Percentiles rank a stretch among this genome's conserved stretches.
Conservation (phyloP, 2,329 filamentous ascomycete genomes). For the Dothidotthia symphoricarpi region DNA sequence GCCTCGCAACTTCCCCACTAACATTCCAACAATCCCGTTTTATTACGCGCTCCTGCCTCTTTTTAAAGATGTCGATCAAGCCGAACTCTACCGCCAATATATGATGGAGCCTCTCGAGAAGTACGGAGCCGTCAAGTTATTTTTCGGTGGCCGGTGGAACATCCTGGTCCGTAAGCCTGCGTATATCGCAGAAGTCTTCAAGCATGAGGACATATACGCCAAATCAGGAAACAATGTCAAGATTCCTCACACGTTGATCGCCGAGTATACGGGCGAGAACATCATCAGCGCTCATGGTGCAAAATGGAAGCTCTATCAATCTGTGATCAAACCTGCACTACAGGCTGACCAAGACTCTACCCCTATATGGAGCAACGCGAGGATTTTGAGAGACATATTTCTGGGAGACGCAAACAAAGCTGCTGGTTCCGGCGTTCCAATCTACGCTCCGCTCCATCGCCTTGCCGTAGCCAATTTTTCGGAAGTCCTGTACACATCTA, state of each 20-base stretch:
- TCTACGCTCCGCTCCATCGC: constrained; percentile 39
- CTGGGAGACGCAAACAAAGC: constrained; percentile 24
- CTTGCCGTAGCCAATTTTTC: constrained; percentile 42
- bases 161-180: constrained; percentile 48
- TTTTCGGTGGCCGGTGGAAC: constrained; percentile 52
- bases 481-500: constrained; percentile 32
- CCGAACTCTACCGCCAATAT: constrained; percentile 43
- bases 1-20: constrained; percentile 30
- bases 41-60: constrained; percentile 47
- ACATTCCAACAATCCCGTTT: constrained; percentile 48
- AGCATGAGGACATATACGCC: constrained; percentile 31
- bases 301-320: constrained; percentile 32
- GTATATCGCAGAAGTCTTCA: constrained; percentile 44
- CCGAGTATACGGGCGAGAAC: constrained; percentile 35
- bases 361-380: constrained; percentile 25
- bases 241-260: constrained; percentile 33
- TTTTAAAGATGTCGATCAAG: constrained; percentile 47
- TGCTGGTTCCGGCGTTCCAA: constrained; percentile 19
- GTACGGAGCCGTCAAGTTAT: constrained; percentile 51
- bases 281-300: constrained; percentile 36
- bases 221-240: constrained; percentile 36
- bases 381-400: constrained; percentile 28
- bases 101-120: constrained; percentile 41
- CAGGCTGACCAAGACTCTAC: constrained; percentile 27
- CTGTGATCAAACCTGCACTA: constrained; percentile 33